phyloP scores from a whole-genome alignment of 2,329 filamentous ascomycete species.

The Sporothrix protearum region DNA sequence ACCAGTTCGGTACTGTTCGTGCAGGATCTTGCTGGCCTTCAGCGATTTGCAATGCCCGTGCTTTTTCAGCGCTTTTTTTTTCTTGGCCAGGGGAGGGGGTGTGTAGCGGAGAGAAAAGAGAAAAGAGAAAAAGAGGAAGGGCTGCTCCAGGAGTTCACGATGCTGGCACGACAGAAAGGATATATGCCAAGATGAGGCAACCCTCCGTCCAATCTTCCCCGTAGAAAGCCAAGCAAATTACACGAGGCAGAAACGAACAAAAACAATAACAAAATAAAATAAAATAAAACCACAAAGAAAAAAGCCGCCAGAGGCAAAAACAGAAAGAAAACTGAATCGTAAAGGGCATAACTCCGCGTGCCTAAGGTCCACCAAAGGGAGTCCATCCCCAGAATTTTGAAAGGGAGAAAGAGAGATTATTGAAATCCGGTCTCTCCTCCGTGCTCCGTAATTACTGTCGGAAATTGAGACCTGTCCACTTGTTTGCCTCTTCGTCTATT shows the following conservation, averaged over 20 bases:
- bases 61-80: neutral
- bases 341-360: conserved; percentile 9
- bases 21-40: conserved; percentile 3
- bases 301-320: neutral
- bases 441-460: conserved; percentile 10
- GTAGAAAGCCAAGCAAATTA: neutral
- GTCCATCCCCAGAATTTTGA: neutral
- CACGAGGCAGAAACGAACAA: neutral
- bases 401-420: neutral
- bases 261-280: neutral
- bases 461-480: neutral
- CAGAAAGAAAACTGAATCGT: neutral
- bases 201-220: neutral
- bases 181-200: conserved; percentile 10
- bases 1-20: neutral
- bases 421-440: neutral
- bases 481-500: neutral
- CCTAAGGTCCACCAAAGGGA: neutral
- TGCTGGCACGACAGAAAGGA: neutral
- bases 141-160: neutral
- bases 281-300: neutral
- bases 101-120: too few species aligned
- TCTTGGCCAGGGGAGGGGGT: neutral
- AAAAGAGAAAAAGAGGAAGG: too few species aligned
- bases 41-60: neutral